phyloP scores from a whole-genome alignment of 1,284 basidiomycete species.

The Puccinia horiana region DNA sequence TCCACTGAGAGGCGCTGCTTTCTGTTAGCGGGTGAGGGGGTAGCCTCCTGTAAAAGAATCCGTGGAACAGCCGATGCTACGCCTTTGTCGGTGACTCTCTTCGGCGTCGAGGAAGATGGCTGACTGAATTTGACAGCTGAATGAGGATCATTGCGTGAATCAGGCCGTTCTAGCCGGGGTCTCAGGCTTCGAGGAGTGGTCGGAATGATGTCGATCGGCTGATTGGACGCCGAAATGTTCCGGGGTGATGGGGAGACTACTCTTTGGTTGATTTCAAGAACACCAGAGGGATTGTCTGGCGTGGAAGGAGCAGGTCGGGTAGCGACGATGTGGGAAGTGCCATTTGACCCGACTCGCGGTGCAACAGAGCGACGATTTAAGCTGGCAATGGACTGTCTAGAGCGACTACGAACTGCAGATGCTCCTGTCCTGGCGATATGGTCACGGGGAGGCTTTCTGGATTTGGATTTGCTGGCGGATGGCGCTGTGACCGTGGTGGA shows the following conservation, averaged over 20 bases:
- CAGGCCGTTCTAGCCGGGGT: slow-evolving; percentile 57
- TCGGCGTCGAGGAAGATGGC: slow-evolving; percentile 54
- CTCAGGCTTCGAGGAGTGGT: slow-evolving; percentile 31
- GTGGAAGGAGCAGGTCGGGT: slow-evolving; percentile 41
- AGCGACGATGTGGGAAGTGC: slow-evolving; percentile 29
- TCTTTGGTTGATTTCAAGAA: background rate
- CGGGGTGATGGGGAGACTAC: slow-evolving; percentile 3
- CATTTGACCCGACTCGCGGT: slow-evolving; percentile 9
- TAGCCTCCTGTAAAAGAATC: slow-evolving; percentile 61
- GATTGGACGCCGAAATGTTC: background rate
- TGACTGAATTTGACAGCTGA: slow-evolving; percentile 53
- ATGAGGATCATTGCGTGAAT: slow-evolving; percentile 52
- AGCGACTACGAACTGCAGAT: slow-evolving; percentile 44
- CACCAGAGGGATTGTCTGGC: background rate
- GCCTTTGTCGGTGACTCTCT: slow-evolving; percentile 54
- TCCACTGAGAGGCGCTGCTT: slow-evolving; percentile 16
- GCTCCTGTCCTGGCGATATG: slow-evolving; percentile 38
- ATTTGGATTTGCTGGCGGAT: slow-evolving; percentile 8
- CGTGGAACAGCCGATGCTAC: slow-evolving; percentile 56
- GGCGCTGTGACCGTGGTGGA: background rate
- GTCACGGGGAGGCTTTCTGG: slow-evolving; percentile 38
- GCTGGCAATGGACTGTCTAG: slow-evolving; percentile 43
- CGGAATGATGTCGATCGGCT: background rate
- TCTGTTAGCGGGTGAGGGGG: slow-evolving; percentile 55
- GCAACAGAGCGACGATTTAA: slow-evolving; percentile 13